phyloP scores from a whole-genome alignment of 2,329 filamentous ascomycete species.

The Alternaria angustiovoidea region DNA sequence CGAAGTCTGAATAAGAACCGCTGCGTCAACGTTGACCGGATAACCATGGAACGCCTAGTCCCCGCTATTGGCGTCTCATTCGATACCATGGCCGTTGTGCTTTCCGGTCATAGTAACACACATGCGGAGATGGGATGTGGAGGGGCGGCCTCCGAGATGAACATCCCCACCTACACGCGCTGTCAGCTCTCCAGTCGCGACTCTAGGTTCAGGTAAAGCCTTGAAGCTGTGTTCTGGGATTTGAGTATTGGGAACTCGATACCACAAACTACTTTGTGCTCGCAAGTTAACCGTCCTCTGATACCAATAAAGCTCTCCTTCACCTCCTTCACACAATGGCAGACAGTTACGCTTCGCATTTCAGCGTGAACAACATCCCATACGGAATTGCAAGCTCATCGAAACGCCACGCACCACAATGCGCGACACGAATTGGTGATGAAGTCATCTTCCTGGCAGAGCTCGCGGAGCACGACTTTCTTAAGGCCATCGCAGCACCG shows the following conservation, averaged over 20 bases:
- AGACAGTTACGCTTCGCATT: slow-evolving; percentile 37
- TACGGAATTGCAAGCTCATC: slow-evolving; percentile 42
- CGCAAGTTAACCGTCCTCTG: too few species aligned
- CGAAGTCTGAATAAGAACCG: background rate
- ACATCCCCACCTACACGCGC: slow-evolving; percentile 1
- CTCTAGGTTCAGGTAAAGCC: background rate
- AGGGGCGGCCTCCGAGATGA: slow-evolving; percentile 15
- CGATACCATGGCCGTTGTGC: background rate
- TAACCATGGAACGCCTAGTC: background rate
- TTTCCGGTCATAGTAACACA: background rate
- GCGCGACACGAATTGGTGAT: slow-evolving; percentile 61
- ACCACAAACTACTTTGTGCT: background rate
- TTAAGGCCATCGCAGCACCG: slow-evolving; percentile 31
- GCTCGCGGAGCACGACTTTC: slow-evolving; percentile 46
- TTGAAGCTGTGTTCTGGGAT: background rate
- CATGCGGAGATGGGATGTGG: slow-evolving; percentile 20
- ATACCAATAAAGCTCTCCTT: background rate
- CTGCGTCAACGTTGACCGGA: background rate
- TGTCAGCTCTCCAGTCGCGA: background rate
- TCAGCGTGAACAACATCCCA: slow-evolving; percentile 43
- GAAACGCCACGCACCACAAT: slow-evolving; percentile 46
- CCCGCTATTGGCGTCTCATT: background rate
- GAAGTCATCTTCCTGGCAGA: slow-evolving; percentile 62
- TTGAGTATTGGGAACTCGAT: background rate
- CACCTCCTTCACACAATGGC: slow-evolving; percentile 21